Evolutionary conservation across 192 early-diverging fungal species (phyloP).

Genomic region (Podila clonocystis): DNA sequence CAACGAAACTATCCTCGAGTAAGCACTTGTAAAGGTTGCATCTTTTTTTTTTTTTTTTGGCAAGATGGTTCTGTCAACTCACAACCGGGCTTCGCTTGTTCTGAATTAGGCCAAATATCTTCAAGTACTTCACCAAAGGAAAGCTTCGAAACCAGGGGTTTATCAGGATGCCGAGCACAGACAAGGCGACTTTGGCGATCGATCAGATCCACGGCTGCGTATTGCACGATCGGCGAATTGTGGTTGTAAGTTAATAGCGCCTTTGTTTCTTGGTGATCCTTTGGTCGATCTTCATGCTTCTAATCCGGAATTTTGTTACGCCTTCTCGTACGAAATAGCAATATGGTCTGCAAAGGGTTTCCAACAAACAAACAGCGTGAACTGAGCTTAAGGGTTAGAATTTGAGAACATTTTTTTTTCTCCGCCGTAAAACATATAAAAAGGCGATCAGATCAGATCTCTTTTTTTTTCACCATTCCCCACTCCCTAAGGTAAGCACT

Average conservation of each 20-base stretch:
- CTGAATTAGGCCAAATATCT: background rate
- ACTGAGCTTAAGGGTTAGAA: no score
- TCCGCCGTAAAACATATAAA: no score
- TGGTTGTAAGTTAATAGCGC: background rate
- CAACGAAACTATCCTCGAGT: background rate
- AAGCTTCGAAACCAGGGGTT: conserved; percentile 1
- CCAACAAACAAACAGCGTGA: no score
- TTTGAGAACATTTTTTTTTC: no score
- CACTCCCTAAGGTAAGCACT: conserved; percentile 6
- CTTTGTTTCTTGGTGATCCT: no score
- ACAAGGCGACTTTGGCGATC: background rate
- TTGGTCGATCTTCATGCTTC: no score
- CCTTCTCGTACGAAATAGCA: no score
- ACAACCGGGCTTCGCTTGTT: background rate
- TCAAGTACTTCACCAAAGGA: background rate
- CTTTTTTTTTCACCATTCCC: background rate
- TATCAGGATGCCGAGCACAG: background rate
- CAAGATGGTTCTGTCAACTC: background rate
- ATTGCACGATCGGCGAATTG: background rate
- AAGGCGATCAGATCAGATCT: background rate
- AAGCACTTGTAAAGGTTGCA: background rate
- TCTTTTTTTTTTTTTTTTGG: background rate
- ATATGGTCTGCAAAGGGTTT: no score
- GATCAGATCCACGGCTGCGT: background rate
- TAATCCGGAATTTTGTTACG: no score